Evolutionary conservation across 371 early-diverging fungal species (phyloP), one percentile per base, ranked within the genome.

Genomic region (Lichtheimia ornata): DNA sequence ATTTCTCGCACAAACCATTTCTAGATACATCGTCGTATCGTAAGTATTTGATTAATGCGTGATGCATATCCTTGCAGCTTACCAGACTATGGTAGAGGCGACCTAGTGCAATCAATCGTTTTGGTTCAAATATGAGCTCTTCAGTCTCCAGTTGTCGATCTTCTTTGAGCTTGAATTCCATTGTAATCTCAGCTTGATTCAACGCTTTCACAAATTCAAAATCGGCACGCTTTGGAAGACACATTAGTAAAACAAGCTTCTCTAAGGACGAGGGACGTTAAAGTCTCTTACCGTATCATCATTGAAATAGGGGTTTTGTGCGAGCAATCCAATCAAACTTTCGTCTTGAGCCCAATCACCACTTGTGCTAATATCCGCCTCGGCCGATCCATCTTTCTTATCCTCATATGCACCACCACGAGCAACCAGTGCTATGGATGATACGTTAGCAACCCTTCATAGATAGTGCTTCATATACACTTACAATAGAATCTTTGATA

Each of bases 101-200:
- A 1, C 94, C 95, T 7, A 95, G 58, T 5, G 85, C 74, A 56
- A 87, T 81, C 35, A 96, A 64, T 50, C 86, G 91, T 57, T 90
- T 90, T 15, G 75, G 71, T 52, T 97, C 97, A 61, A 95, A 89
- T 7, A 97, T 82, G 4, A 97, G 79, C 64, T 97, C 96, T 54
- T 84, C 83, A 11, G 88, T 64, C 54, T 91, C 86, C 27, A 97
- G 76, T 1, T 88, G 85, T 7, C 94, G 74, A 60, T 92, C 93
- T 5, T 86, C 79, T 66, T 94, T 94, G n/a, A 95, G 79, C 13
- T 82, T 81, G 70, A 91, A 74, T 67, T 94, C 93, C 63, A 88
- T 65, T 20, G 70, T 70, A 2, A 91, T 92, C 85, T 97, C 97
- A 13, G 79, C 62, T 70, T 81, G 78, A 50, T 74, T 74, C 5